Conservation (phyloP, 2,329 filamentous ascomycete species). For the Pestalotiopsis sp. region DNA sequence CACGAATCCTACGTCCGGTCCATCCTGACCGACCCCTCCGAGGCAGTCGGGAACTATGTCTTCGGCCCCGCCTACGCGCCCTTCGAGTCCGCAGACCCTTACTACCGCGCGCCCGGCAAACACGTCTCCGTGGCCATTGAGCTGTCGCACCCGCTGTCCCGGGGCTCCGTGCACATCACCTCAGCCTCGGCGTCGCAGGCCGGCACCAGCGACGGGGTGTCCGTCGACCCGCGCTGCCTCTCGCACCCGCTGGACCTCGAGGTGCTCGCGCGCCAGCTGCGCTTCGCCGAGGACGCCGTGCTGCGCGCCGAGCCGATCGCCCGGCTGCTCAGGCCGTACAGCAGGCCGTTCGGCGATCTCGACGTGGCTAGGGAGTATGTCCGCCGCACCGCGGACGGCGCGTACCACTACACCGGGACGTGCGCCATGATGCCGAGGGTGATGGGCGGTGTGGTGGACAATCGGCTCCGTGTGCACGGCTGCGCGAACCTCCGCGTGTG, state of each 20-base stretch:
- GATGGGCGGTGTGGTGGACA: slow-evolving; percentile 1
- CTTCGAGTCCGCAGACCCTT: neutral
- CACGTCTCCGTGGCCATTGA: neutral
- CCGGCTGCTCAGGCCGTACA: neutral
- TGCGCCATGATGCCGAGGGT: slow-evolving; percentile 3
- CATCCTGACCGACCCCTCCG: neutral
- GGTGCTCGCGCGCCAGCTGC: slow-evolving; percentile 13
- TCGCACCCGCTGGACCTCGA: slow-evolving; percentile 14
- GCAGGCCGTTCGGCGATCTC: neutral
- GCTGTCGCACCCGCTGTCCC: slow-evolving; percentile 16
- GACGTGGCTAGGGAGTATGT: neutral
- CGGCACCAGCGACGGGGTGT: neutral
- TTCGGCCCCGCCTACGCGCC: slow-evolving; percentile 1
- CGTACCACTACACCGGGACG: neutral
- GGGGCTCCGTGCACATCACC: slow-evolving; percentile 14
- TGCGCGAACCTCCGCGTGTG: neutral
- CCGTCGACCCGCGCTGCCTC: slow-evolving; percentile 3
- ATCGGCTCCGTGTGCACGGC: neutral
- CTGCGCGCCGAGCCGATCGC: slow-evolving; percentile 1
- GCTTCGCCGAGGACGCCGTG: neutral
- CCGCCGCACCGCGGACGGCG: neutral
- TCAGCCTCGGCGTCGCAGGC: neutral
- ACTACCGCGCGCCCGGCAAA: neutral
- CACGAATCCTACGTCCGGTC: slow-evolving; percentile 4
- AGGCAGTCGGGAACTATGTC: slow-evolving; percentile 7